Evolutionary conservation across 192 early-diverging fungal species (phyloP), one percentile per base, ranked within the genome.

Genomic region (Mortierella antarctica): DNA sequence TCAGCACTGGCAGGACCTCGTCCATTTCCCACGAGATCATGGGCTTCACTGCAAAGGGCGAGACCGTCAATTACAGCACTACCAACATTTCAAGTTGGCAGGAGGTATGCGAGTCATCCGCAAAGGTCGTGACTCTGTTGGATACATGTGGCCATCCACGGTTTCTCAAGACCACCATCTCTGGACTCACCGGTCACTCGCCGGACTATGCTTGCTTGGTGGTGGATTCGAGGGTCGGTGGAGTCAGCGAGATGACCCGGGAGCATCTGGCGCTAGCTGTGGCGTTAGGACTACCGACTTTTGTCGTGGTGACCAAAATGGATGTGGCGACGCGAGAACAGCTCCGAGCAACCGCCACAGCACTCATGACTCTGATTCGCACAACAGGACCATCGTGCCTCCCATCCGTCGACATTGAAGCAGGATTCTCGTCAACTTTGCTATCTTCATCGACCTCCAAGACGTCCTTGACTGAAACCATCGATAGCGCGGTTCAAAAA

Each of bases 91-190:
- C 78, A 71, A 86, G 89, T 14, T 94, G 92, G 92, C 95, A 96
- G 74, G 92, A 97, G 48, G 93, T 98, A 21, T 93, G 90, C 70
- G 84, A 84, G 57, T 77, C 84, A 8, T 90, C 93, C 5, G 88
- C 84, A 17, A 96, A 96, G 71, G 89, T 96, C 0, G 87, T 96
- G 0, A 95, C 94, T 9, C 89, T 98, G 52, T 86, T 96, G 7
- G 96, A 98, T 67, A 92, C 96, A 4, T 96, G 95, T 67, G 96
- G 96, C 6, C 92, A 96, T 62, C 90, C 92, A 15, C 95, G 94
- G 70, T 96, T 96, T 66, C 82, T 96, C 20, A 93, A 94, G 55
- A 98, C 96, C 3, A 98, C 96, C 15, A 93, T 95, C 4, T 90
- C 94, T 54, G 96, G 93, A n/a, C 87, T 98, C 47, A 93, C 93